Evolutionary conservation across 495 filamentous ascomycete genomes (phyloP), one percentile per base, ranked within the genome.

Genomic region (Xylaria grammica): DNA sequence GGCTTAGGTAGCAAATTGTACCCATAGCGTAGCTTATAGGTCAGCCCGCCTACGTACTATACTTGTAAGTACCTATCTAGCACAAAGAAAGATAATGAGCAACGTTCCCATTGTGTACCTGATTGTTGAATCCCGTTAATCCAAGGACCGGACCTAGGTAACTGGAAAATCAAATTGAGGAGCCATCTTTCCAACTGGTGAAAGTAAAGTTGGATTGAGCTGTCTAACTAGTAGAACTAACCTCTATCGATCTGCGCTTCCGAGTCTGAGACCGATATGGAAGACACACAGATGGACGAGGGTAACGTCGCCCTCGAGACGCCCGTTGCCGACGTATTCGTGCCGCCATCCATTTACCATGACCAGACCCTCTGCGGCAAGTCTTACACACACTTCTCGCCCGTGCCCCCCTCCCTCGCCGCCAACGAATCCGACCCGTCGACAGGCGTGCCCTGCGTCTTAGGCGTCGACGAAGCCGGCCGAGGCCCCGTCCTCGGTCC

Each of bases 401-500:
- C 88, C 3, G 82, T 92, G 3, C 91, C 86, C 4, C 78, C 86
- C 0, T 60, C 77, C 13, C 76, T 85, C 50, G 32, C 32, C 51
- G 13, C 68, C 34, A 73, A 72, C 55, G 64, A 65, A 19, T n/a
- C 38, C 50, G 32, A 64, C 53, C 45, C 62, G 13, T 50, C 62
- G 9, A 46, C 38, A 27, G 60, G 60, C 38, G 20, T 48, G 15
- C 72, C 79, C 27, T 82, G 74, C 75, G 74, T 71, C 32, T 83
- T 99, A 19, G 95, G 95, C 38, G 89, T 99, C 53, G 95, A 99
- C 75, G 95, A 99, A 83, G 95, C 95, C 61, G 95, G 95, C 51
- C 87, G 95, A 65, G 95, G 95, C 8, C 96, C 95, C 20, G 96
- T 98, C 7, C 84, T 99, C 4, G 95, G 95, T 2, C 94, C 95